A percentile compares a stretch with the other conserved stretches of the same genome.
phyloP scores from a whole-genome alignment of 1,139 yeast genomes.

The Nakaseomyces nivariensis region DNA sequence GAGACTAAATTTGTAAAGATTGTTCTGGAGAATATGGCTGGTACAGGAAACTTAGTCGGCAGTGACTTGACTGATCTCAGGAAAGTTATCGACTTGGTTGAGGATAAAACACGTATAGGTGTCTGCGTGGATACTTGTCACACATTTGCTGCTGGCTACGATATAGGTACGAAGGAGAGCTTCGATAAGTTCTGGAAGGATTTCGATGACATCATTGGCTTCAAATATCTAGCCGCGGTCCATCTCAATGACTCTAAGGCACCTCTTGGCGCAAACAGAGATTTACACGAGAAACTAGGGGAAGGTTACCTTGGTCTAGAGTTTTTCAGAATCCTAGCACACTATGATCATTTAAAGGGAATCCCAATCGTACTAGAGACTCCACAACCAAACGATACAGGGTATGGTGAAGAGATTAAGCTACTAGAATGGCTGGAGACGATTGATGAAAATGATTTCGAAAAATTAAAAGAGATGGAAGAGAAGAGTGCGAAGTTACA shows the following conservation, averaged over 20 bases:
- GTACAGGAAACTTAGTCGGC: slow-evolving; percentile 87
- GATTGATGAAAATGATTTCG: slow-evolving; percentile 41
- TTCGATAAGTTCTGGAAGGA: slow-evolving; percentile 61
- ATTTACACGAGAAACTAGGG: slow-evolving; percentile 84
- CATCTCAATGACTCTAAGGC: slow-evolving; percentile 94
- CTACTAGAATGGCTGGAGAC: slow-evolving; percentile 31
- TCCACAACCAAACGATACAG: slow-evolving; percentile 55
- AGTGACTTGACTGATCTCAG: slow-evolving; percentile 66
- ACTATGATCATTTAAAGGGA: slow-evolving; percentile 47
- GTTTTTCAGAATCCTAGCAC: slow-evolving; percentile 64
- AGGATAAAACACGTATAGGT: slow-evolving; percentile 74
- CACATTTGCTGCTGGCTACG: slow-evolving; percentile 93
- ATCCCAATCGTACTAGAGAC: slow-evolving; percentile 88
- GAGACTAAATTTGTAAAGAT: slow-evolving; percentile 73
- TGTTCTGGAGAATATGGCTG: slow-evolving; percentile 96
- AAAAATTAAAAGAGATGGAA: slow-evolving; percentile 35
- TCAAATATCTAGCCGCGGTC: slow-evolving; percentile 63
- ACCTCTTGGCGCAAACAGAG: slow-evolving; percentile 82
- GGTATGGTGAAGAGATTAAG: slow-evolving; percentile 79
- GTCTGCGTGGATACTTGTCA: slow-evolving; percentile 96
- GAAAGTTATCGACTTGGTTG: slow-evolving; percentile 64
- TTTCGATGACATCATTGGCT: slow-evolving; percentile 67
- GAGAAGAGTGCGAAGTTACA: slow-evolving; percentile 43
- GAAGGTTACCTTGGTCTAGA: slow-evolving; percentile 84
- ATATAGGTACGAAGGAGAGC: slow-evolving; percentile 48